Conservation (phyloP, 495 filamentous ascomycete genomes). For the Penicillium simplicissimum region DNA sequence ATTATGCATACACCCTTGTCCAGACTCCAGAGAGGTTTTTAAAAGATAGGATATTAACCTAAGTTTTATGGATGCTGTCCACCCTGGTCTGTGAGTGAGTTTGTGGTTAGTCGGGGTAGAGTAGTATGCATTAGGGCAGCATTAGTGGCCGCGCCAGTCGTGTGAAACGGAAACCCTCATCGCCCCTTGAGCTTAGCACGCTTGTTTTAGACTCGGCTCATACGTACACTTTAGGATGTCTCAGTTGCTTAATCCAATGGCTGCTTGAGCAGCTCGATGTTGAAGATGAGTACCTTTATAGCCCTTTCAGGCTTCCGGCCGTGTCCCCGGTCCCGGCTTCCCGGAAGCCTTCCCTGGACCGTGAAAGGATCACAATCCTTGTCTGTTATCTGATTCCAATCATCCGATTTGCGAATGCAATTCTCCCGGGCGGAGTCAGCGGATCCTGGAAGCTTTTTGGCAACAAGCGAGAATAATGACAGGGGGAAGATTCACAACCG, state of each 20-base stretch:
- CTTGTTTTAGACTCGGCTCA: neutral
- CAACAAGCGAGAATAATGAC: neutral
- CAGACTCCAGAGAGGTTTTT: neutral
- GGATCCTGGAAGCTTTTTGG: neutral
- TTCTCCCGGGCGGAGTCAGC: neutral
- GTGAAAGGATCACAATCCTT: neutral
- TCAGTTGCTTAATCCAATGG: neutral
- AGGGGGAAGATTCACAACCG: neutral
- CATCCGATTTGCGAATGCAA: neutral
- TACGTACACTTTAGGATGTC: neutral
- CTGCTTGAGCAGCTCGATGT: neutral
- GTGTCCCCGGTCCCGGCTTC: neutral
- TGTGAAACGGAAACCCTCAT: neutral
- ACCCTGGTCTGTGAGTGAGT: neutral
- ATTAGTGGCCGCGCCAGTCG: constrained; percentile 1
- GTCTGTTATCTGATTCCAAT: neutral
- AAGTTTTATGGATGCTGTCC: neutral
- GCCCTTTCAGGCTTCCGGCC: neutral
- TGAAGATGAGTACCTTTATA: neutral
- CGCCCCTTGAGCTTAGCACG: neutral
- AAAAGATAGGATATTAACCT: neutral
- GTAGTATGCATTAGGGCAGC: constrained; percentile 1
- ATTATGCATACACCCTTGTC: neutral
- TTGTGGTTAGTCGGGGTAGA: neutral
- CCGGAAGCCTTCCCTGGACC: neutral